Conservation (phyloP, 2,329 filamentous ascomycete genomes). For the Juglanconis oblonga region DNA sequence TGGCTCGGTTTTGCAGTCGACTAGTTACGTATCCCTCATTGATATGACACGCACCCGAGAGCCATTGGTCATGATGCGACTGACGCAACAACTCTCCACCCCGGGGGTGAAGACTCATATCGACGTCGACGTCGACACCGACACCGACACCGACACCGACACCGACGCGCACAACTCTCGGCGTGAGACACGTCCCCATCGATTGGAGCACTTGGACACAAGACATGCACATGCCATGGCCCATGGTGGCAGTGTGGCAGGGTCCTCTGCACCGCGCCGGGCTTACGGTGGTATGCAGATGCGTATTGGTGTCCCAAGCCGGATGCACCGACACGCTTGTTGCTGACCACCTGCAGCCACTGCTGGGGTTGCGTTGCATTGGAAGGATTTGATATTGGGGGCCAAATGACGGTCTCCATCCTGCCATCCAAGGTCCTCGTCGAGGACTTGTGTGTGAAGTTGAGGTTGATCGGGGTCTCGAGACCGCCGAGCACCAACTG, state of each 20-base stretch:
- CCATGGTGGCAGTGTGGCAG: background rate
- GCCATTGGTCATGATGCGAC: background rate
- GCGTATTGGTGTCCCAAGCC: background rate
- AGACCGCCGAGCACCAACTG: background rate
- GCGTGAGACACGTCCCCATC: background rate
- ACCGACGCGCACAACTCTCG: too few species aligned
- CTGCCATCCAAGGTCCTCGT: background rate
- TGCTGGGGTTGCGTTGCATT: background rate
- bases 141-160: too few species aligned
- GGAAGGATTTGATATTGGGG: background rate
- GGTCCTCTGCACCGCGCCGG: background rate
- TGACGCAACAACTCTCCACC: background rate
- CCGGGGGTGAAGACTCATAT: background rate
- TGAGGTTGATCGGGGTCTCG: background rate
- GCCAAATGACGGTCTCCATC: background rate
- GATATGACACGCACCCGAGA: background rate
- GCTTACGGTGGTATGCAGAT: too few species aligned
- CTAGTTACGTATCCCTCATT: background rate
- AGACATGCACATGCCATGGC: background rate
- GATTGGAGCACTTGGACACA: background rate
- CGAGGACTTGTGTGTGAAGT: background rate
- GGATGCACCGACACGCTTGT: constrained; percentile 3
- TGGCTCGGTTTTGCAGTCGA: background rate
- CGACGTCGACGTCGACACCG: too few species aligned
- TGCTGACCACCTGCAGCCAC: constrained; percentile 9